phyloP scores from a whole-genome alignment of 75 land plant species.

The Cunninghamia lanceolata region DNA sequence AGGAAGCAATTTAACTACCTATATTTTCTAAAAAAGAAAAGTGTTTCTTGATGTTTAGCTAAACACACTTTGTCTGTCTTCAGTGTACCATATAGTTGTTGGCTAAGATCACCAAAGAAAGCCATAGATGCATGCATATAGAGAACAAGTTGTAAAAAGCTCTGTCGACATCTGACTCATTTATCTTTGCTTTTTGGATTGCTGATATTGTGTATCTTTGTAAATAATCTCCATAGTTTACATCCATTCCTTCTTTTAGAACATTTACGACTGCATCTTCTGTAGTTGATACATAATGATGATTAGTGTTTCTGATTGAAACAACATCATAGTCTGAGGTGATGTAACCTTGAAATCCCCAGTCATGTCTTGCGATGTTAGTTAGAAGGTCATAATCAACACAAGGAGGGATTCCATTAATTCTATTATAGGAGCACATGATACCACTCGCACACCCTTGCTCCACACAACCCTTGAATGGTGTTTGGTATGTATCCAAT shows the following conservation, averaged over 20 bases:
- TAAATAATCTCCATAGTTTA: not conserved
- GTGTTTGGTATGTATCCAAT: conserved; percentile 75
- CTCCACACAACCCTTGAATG: conserved; percentile 71
- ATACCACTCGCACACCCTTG: conserved; percentile 60
- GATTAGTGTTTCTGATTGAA: conserved; percentile 24
- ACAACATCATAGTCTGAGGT: conserved; percentile 52
- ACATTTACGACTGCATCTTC: conserved; percentile 45
- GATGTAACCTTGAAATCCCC: conserved; percentile 79
- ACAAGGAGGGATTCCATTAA: conserved; percentile 80
- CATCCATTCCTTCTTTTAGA: conserved; percentile 35
- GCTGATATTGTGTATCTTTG: conserved; percentile 28
- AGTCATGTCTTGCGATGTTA: conserved; percentile 41
- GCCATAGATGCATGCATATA: conserved; percentile 80
- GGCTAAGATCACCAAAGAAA: conserved; percentile 65
- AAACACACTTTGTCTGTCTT: conserved; percentile 51
- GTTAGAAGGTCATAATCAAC: conserved; percentile 68
- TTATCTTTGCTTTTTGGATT: conserved; percentile 21
- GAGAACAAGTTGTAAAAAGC: conserved; percentile 76
- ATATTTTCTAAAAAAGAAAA: no score
- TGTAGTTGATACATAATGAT: conserved; percentile 25
- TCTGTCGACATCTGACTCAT: conserved; percentile 15
- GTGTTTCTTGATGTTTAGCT: conserved; percentile 46
- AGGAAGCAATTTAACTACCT: no score
- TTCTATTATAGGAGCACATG: conserved; percentile 80
- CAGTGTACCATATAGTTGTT: conserved; percentile 40